A percentile compares a stretch with the other conserved stretches of the same genome.
Conservation (phyloP, 148 eudicot genomes). For the Camellia granthamiana region DNA sequence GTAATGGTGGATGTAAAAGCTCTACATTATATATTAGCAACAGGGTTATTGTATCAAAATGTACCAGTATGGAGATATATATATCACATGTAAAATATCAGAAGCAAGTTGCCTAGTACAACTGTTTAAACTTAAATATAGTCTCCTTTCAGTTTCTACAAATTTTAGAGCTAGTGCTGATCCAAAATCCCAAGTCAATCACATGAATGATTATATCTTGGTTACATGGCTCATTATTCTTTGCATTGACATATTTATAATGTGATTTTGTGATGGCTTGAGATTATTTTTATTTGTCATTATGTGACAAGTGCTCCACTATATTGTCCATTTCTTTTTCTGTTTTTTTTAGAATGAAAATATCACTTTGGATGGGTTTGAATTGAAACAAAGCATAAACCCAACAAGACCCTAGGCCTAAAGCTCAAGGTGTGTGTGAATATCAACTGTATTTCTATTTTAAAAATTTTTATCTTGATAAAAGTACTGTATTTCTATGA, state of each 20-base stretch:
- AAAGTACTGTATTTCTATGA: too few species aligned
- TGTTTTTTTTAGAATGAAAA: too few species aligned
- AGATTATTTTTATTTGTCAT: neutral
- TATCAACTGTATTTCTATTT: too few species aligned
- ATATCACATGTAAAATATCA: neutral
- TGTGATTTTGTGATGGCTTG: neutral
- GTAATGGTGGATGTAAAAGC: slow-evolving; percentile 3
- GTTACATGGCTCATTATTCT: too few species aligned
- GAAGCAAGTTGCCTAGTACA: neutral
- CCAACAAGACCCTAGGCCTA: too few species aligned
- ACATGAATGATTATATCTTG: too few species aligned
- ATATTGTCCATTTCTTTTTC: neutral
- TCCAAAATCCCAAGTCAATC: neutral
- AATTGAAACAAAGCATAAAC: too few species aligned
- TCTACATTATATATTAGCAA: neutral
- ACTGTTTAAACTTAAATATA: neutral
- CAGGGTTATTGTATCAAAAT: neutral
- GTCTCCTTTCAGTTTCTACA: too few species aligned
- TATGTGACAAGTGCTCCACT: neutral
- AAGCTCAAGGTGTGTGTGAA: too few species aligned
- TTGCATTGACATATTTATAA: neutral
- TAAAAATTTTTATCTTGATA: too few species aligned
- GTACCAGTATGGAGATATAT: neutral
- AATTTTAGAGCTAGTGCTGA: neutral
- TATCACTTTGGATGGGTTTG: too few species aligned